Percentiles rank a stretch among this genome's conserved stretches.
Evolutionary conservation across 1,284 basidiomycete species (phyloP).

Genomic region (Tylopilus orsonianus): DNA sequence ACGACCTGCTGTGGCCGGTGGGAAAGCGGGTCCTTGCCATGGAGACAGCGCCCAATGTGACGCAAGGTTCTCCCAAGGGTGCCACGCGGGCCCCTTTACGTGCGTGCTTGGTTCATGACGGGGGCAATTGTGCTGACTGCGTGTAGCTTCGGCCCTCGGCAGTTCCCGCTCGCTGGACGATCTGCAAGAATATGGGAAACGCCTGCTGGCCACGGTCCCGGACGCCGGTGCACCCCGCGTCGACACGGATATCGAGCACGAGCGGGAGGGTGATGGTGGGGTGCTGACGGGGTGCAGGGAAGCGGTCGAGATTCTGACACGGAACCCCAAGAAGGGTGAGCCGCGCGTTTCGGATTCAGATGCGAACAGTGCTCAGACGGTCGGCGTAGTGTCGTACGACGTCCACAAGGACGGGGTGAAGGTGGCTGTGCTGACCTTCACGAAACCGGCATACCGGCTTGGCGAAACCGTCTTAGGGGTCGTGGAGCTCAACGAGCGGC

Average conservation of each 20-base stretch:
- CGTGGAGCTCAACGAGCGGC: slow-evolving; percentile 77
- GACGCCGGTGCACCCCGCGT: slow-evolving; percentile 34
- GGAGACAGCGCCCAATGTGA: slow-evolving; percentile 23
- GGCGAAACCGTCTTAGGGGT: slow-evolving; percentile 89
- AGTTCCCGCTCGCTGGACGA: slow-evolving; percentile 26
- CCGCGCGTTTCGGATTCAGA: not conserved
- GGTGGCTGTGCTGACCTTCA: slow-evolving; percentile 87
- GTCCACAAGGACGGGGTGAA: slow-evolving; percentile 87
- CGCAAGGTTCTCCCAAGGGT: slow-evolving; percentile 16
- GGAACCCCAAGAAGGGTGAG: slow-evolving; percentile 83
- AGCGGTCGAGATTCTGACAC: slow-evolving; percentile 87
- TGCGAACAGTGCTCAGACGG: no score
- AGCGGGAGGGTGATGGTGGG: slow-evolving; percentile 41
- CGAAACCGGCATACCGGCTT: slow-evolving; percentile 84
- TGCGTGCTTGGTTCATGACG: slow-evolving; percentile 12
- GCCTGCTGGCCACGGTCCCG: slow-evolving; percentile 46
- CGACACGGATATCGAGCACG: slow-evolving; percentile 35
- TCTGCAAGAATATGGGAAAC: slow-evolving; percentile 43
- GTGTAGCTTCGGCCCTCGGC: slow-evolving; percentile 13
- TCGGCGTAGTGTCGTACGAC: slow-evolving; percentile 86
- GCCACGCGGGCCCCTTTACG: slow-evolving; percentile 3
- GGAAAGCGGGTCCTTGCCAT: slow-evolving; percentile 34
- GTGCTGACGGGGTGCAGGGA: slow-evolving; percentile 75
- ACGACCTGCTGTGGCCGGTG: slow-evolving; percentile 73
- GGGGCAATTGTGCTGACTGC: no score